phyloP scores from a whole-genome alignment of 2,329 filamentous ascomycete species.

The Fusarium acutatum region DNA sequence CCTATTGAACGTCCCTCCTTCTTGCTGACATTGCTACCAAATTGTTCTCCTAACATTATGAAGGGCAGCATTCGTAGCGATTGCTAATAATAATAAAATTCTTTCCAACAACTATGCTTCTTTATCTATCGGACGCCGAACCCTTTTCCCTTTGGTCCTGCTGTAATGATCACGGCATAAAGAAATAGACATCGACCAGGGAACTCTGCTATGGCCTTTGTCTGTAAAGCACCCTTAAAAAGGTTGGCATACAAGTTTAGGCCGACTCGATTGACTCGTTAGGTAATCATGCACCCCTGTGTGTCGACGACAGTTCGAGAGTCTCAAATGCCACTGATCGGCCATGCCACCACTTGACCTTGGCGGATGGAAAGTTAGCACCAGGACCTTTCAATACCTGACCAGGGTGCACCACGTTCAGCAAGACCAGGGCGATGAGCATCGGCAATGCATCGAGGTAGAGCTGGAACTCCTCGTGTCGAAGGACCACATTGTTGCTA shows the following conservation, averaged over 20 bases:
- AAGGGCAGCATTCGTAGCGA: not conserved
- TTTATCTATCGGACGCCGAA: not conserved
- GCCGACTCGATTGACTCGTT: not conserved
- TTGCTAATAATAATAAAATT: not conserved
- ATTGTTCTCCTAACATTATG: not conserved
- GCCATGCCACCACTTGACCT: not conserved
- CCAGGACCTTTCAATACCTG: not conserved
- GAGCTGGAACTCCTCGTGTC: not conserved
- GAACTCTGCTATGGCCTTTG: not conserved
- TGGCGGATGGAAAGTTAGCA: not conserved
- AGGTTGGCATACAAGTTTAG: not conserved
- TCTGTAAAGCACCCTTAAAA: not conserved
- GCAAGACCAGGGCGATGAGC: not conserved
- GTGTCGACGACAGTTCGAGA: not conserved
- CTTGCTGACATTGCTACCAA: not conserved
- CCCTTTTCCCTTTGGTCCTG: not conserved
- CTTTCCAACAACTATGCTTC: not conserved
- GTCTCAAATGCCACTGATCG: not conserved
- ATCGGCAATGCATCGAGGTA: not conserved
- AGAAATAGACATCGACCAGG: not conserved
- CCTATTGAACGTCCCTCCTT: not conserved
- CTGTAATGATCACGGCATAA: not conserved
- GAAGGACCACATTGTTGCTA: not conserved
- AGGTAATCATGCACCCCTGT: not conserved
- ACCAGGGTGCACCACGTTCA: not conserved